Conservation (phyloP, 192 early-diverging fungal species). For the Coemansia sp. region DNA sequence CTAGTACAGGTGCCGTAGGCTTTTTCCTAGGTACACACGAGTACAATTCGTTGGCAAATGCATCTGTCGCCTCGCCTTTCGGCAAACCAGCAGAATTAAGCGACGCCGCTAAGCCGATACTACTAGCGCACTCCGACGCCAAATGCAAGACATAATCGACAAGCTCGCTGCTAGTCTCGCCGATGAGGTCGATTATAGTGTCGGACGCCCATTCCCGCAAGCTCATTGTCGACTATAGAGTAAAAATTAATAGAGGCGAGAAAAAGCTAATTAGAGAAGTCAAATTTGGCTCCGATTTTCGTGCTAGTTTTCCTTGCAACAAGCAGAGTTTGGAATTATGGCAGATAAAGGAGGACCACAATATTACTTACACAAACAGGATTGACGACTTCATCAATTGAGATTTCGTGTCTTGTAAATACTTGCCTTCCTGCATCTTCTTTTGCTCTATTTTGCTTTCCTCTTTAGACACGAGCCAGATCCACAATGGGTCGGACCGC, state of each 20-base stretch:
- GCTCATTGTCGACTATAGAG: constrained; percentile 26
- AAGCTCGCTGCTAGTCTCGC: constrained; percentile 44
- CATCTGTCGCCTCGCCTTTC: constrained; percentile 48
- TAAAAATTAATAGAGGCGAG: not conserved
- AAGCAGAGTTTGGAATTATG: not conserved
- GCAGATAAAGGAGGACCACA: not conserved
- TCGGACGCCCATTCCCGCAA: constrained; percentile 52
- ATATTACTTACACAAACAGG: not conserved
- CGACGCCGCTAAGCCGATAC: constrained; percentile 47
- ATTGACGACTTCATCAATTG: not conserved
- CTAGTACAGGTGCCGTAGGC: not conserved
- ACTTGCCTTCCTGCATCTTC: not conserved
- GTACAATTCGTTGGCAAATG: constrained; percentile 70
- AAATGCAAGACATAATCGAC: constrained; percentile 52
- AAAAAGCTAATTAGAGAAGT: not conserved
- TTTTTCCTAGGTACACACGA: constrained; percentile 56
- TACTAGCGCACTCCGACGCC: constrained; percentile 29
- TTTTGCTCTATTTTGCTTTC: not conserved
- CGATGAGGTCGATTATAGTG: constrained; percentile 43
- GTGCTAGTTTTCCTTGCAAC: not conserved
- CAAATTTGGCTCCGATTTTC: not conserved
- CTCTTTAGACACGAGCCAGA: not conserved
- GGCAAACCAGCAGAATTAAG: constrained; percentile 70
- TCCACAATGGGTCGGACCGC: constrained; percentile 42
- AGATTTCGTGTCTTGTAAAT: not conserved